Evolutionary conservation across 345 rosid species (phyloP).

Genomic region (Viola odorata): DNA sequence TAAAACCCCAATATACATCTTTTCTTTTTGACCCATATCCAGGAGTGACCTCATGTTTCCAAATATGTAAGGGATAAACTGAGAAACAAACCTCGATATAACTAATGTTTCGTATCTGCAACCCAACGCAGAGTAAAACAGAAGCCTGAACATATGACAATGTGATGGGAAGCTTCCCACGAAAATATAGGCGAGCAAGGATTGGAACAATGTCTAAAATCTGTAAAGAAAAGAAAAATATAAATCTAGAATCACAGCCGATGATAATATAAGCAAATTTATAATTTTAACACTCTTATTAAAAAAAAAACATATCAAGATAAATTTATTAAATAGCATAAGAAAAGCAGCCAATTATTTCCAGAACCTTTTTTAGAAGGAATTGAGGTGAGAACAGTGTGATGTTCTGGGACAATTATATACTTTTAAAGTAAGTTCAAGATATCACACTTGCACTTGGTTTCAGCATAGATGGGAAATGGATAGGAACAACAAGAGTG

Average conservation of each 20-base stretch:
- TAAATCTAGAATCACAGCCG: not conserved
- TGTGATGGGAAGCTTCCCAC: slow-evolving; percentile 73
- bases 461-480: not conserved
- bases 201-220: slow-evolving; percentile 54
- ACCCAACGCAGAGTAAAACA: slow-evolving; percentile 73
- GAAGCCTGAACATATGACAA: slow-evolving; percentile 76
- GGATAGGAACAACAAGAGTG: not conserved
- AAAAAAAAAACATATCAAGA: too few relatives aligned
- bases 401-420: not conserved
- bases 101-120: slow-evolving; percentile 64
- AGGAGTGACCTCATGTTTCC: not conserved
- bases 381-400: not conserved
- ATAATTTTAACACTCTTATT: too few relatives aligned
- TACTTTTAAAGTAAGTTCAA: not conserved
- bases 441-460: not conserved
- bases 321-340: too few relatives aligned
- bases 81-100: slow-evolving; percentile 55
- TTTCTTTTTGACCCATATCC: too few relatives aligned
- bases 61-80: slow-evolving; percentile 1
- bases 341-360: too few relatives aligned
- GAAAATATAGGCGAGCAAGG: slow-evolving; percentile 71
- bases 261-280: too few relatives aligned
- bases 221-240: slow-evolving; percentile 33
- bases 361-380: too few relatives aligned
- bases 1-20: not conserved